phyloP scores from a whole-genome alignment of 306 rosid genomes.

The Acmispon strigosus region DNA sequence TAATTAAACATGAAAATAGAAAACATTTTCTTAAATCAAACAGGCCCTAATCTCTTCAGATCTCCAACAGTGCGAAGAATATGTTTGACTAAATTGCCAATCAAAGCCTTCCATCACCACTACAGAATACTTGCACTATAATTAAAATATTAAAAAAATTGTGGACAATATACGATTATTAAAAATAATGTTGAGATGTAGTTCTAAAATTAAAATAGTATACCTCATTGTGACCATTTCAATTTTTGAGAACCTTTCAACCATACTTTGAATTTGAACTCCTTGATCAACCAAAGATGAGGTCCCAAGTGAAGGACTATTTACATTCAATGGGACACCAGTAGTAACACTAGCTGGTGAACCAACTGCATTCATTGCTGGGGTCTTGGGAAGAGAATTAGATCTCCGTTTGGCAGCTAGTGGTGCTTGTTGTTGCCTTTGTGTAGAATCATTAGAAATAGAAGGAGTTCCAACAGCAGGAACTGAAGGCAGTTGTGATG shows the following conservation, averaged over 20 bases:
- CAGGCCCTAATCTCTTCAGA: background rate
- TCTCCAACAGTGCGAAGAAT: background rate
- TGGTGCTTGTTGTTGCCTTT: conserved; percentile 83
- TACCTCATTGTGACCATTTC: conserved; percentile 74
- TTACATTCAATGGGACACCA: conserved; percentile 58
- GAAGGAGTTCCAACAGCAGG: conserved; percentile 65
- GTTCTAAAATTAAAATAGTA: conserved; percentile 8
- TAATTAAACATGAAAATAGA: too few species aligned
- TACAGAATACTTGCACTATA: background rate
- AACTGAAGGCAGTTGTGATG: conserved; percentile 46
- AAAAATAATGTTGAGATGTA: conserved; percentile 2
- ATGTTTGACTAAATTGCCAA: background rate
- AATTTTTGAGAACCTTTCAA: conserved; percentile 75
- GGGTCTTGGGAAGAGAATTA: conserved; percentile 76
- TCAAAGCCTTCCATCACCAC: background rate
- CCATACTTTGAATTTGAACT: conserved; percentile 39
- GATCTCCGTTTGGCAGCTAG: conserved; percentile 62
- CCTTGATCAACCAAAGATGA: conserved; percentile 45
- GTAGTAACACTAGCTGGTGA: conserved; percentile 93
- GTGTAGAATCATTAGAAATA: conserved; percentile 70
- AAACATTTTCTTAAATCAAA: too few species aligned
- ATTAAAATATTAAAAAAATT: background rate
- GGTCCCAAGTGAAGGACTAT: conserved; percentile 80
- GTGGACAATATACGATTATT: background rate
- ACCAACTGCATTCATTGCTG: conserved; percentile 67